A percentile compares a stretch with the other conserved stretches of the same genome.
Conservation (phyloP, 2,329 filamentous ascomycete species). For the Fusarium devonianum region DNA sequence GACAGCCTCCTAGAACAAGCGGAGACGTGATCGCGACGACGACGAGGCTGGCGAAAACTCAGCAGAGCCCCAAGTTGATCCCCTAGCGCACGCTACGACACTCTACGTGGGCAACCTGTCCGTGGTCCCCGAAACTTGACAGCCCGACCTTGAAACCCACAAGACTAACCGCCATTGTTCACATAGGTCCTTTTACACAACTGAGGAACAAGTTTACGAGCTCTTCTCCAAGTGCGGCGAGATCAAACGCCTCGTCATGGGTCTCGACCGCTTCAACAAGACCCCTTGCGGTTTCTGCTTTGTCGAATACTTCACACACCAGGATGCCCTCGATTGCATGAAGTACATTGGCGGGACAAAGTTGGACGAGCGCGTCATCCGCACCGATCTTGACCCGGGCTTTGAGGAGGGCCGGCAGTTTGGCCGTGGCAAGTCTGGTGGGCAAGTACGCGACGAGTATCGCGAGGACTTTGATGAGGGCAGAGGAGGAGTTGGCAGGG, state of each 20-base stretch:
- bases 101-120: constrained; percentile 97
- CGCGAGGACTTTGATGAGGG: constrained; percentile 96
- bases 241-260: constrained; percentile 98
- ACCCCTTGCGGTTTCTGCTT: constrained; percentile 99
- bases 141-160: neutral
- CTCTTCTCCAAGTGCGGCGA: constrained; percentile 96
- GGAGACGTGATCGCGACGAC: constrained; percentile 69
- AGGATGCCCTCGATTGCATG: constrained; percentile 96
- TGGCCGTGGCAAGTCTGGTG: constrained; percentile 91
- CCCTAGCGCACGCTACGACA: constrained; percentile 85
- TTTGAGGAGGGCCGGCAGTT: constrained; percentile 97
- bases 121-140: constrained; percentile 17
- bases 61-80: constrained; percentile 66
- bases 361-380: constrained; percentile 94
- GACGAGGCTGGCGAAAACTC: constrained; percentile 53
- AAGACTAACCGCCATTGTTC: constrained; percentile 27
- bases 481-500: constrained; percentile 85
- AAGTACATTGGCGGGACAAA: constrained; percentile 99
- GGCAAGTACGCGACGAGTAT: constrained; percentile 97
- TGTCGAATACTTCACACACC: constrained; percentile 98
- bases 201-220: constrained; percentile 98
- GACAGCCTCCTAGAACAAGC: constrained; percentile 67
- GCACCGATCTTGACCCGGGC: constrained; percentile 93
- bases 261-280: constrained; percentile 94
- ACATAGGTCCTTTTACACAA: constrained; percentile 90